These are phyloP conservation scores for Aspergillus sp. DNA, from an alignment of 2,329 filamentous ascomycete species.

Conservation along the genomic window DNA sequence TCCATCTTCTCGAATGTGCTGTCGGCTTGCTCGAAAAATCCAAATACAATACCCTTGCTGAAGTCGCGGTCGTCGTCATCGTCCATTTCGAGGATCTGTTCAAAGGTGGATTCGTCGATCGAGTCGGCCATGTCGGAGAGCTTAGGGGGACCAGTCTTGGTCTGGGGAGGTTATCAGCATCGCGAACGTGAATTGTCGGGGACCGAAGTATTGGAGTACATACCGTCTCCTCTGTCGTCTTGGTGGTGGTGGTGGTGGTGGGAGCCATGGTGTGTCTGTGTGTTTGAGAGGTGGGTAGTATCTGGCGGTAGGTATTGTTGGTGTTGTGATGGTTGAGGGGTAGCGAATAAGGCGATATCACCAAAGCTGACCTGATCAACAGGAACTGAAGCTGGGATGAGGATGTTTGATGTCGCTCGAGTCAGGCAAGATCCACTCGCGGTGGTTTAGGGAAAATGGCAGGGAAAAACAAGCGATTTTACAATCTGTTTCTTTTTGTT, in stretches of 20 bases:
- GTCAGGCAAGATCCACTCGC: neutral
- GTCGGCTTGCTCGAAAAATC: constrained; percentile 88
- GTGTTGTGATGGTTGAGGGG: neutral
- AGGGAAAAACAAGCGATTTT: neutral
- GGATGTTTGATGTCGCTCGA: neutral
- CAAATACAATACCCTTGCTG: constrained; percentile 78
- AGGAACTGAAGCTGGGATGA: neutral
- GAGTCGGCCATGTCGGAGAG: constrained; percentile 62
- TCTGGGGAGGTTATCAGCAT: constrained; percentile 15
- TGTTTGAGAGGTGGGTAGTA: constrained; percentile 3
- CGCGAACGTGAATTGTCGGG: constrained; percentile 4
- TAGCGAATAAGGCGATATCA: neutral
- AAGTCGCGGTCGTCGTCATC: constrained; percentile 84
- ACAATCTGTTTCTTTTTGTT: too few relatives aligned
- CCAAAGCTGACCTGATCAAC: neutral
- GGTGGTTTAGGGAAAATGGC: neutral
- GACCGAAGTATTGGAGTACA: constrained; percentile 5
- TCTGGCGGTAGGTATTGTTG: neutral
- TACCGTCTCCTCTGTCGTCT: constrained; percentile 21
- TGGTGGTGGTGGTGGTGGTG: constrained; percentile 19
- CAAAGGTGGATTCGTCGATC: constrained; percentile 75
- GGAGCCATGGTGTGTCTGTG: constrained; percentile 19
- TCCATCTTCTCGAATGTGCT: constrained; percentile 84
- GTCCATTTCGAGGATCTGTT: constrained; percentile 98
- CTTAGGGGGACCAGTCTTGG: constrained; percentile 44